These are phyloP conservation scores for Rhazya stricta DNA, from an alignment of 257 asterid species.

Conservation along the genomic window DNA sequence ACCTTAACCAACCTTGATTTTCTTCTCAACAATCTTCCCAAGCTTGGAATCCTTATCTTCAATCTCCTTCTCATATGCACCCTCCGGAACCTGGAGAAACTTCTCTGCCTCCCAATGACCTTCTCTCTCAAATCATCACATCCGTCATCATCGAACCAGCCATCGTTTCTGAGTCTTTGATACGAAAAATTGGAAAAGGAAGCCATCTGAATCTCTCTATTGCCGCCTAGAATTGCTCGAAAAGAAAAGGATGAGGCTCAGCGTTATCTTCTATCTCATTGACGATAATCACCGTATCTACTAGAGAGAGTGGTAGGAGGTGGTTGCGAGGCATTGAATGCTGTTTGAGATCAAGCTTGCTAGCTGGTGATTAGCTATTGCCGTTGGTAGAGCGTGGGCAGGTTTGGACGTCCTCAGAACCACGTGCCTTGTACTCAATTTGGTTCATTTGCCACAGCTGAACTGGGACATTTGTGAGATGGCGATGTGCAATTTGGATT, in stretches of 20 bases:
- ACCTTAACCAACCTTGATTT: conserved; percentile 38
- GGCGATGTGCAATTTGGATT: too few species aligned
- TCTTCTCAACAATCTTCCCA: conserved; percentile 37
- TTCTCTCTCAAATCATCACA: conserved; percentile 27
- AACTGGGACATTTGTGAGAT: too few species aligned
- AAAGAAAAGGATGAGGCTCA: not conserved
- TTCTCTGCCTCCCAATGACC: conserved; percentile 32
- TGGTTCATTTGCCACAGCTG: not conserved
- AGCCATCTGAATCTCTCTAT: not conserved
- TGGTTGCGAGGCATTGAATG: conserved; percentile 1
- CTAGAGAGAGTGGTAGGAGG: not conserved
- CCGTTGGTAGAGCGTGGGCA: not conserved
- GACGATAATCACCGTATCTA: too few species aligned
- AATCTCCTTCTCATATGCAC: conserved; percentile 35
- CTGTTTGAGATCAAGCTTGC: not conserved
- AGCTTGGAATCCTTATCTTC: conserved; percentile 46
- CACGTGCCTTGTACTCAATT: not conserved
- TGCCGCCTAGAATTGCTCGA: not conserved
- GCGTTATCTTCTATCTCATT: not conserved
- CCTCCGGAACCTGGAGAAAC: conserved; percentile 23
- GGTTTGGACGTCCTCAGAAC: not conserved
- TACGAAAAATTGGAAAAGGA: conserved; percentile 32
- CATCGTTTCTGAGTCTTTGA: conserved; percentile 41
- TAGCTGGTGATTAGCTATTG: not conserved
- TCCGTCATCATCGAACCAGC: conserved; percentile 28